Percentiles rank a stretch among this genome's conserved stretches.
These are phyloP conservation scores for Auricularia auricula-judae DNA, from an alignment of 768 basidiomycete genomes.

Conservation along the genomic window DNA sequence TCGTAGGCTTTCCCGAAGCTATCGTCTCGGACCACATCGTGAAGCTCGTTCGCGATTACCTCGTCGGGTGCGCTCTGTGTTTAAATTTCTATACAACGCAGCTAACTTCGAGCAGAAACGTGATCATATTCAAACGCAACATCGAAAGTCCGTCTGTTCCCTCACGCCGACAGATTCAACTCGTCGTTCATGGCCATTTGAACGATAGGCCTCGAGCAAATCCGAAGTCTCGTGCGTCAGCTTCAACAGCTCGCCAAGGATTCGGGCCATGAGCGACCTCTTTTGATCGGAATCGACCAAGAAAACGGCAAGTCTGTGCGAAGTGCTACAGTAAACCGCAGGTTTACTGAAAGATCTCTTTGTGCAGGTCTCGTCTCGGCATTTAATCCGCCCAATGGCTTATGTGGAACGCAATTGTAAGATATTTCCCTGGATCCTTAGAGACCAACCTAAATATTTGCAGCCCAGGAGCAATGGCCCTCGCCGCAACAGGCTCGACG, in stretches of 20 bases:
- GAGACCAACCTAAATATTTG: background rate
- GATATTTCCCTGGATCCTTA: slow-evolving; percentile 9
- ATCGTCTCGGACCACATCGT: slow-evolving; percentile 39
- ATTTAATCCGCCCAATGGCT: slow-evolving; percentile 34
- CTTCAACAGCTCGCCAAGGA: slow-evolving; percentile 47
- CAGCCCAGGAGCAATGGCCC: slow-evolving; percentile 67
- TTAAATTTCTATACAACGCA: background rate
- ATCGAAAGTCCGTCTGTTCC: slow-evolving; percentile 33
- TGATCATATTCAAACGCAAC: slow-evolving; percentile 54
- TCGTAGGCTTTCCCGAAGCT: slow-evolving; percentile 57
- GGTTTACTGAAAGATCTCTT: background rate
- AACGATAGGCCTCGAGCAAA: slow-evolving; percentile 37
- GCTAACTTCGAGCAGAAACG: slow-evolving; percentile 21
- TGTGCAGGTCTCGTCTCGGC: slow-evolving; percentile 54
- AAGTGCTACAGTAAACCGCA: background rate
- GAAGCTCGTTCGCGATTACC: slow-evolving; percentile 48
- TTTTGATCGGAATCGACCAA: slow-evolving; percentile 64
- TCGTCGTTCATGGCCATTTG: background rate
- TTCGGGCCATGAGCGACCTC: slow-evolving; percentile 41
- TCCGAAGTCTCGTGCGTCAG: slow-evolving; percentile 33
- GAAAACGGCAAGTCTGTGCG: slow-evolving; percentile 44
- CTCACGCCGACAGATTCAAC: background rate
- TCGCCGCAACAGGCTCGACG: slow-evolving; percentile 42
- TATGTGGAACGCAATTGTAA: slow-evolving; percentile 54
- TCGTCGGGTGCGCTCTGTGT: slow-evolving; percentile 34